These are phyloP conservation scores for Chaetomiaceae sp. DNA, from an alignment of 2,329 filamentous ascomycete species.

Conservation along the genomic window DNA sequence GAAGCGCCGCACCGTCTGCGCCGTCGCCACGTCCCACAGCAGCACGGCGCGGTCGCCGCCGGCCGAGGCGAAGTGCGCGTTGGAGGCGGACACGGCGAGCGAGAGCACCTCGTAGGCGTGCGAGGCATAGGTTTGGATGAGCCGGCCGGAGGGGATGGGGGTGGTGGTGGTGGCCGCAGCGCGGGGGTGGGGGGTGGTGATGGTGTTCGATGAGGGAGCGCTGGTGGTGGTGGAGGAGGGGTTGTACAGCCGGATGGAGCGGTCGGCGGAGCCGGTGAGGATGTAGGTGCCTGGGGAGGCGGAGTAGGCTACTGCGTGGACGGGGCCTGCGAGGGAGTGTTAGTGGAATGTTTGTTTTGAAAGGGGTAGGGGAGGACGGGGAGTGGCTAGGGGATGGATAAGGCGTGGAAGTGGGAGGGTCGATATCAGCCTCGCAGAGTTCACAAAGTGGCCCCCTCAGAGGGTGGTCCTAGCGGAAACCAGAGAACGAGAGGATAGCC, in stretches of 20 bases:
- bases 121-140: slow-evolving; percentile 82
- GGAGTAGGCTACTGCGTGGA: slow-evolving; percentile 69
- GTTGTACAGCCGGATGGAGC: slow-evolving; percentile 81
- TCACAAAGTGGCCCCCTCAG: too few relatives aligned
- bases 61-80: slow-evolving; percentile 76
- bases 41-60: slow-evolving; percentile 90
- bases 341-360: background rate
- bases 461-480: too few relatives aligned
- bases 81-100: slow-evolving; percentile 66
- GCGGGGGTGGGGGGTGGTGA: slow-evolving; percentile 33
- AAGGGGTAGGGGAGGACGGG: background rate
- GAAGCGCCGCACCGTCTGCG: slow-evolving; percentile 70
- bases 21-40: slow-evolving; percentile 86
- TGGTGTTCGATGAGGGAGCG: slow-evolving; percentile 20
- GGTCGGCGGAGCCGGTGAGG: slow-evolving; percentile 80
- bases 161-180: slow-evolving; percentile 27
- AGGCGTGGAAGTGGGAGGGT: too few relatives aligned
- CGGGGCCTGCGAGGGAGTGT: slow-evolving; percentile 46
- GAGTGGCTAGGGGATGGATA: background rate
- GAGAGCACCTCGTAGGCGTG: slow-evolving; percentile 92
- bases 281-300: slow-evolving; percentile 68
- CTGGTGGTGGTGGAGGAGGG: slow-evolving; percentile 34
- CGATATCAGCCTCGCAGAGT: too few relatives aligned
- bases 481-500: too few relatives aligned
- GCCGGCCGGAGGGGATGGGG: slow-evolving; percentile 43